Conservation (phyloP, 352 stramenopile species). For the Phytophthora quininea region DNA sequence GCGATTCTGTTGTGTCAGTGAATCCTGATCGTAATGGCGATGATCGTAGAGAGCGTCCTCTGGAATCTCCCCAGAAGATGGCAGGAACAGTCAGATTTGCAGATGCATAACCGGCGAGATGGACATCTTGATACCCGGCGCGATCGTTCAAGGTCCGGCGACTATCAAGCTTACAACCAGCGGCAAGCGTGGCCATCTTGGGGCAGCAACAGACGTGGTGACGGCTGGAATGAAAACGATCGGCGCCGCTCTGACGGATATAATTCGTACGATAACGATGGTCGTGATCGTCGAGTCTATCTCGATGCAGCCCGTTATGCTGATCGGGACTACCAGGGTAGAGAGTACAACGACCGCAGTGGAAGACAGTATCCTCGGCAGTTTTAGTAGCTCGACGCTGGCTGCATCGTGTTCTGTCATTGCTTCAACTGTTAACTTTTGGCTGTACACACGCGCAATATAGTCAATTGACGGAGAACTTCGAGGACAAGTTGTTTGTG, state of each 20-base stretch:
- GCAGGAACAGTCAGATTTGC: slow-evolving; percentile 6
- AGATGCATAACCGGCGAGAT: neutral
- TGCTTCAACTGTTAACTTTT: no score
- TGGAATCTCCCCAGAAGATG: slow-evolving; percentile 14
- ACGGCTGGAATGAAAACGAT: slow-evolving; percentile 8
- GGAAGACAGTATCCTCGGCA: slow-evolving; percentile 2
- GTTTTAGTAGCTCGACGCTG: slow-evolving; percentile 9
- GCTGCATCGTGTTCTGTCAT: neutral
- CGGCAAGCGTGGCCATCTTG: neutral
- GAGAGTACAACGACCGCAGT: slow-evolving; percentile 7
- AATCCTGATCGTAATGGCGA: neutral
- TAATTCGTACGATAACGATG: slow-evolving; percentile 4
- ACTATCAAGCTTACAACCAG: slow-evolving; percentile 5
- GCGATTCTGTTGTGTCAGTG: slow-evolving; percentile 1
- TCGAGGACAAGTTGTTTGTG: neutral
- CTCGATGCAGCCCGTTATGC: slow-evolving; percentile 7
- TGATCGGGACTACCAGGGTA: slow-evolving; percentile 11
- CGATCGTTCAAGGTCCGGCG: slow-evolving; percentile 4
- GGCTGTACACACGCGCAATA: no score
- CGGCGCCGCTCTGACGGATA: slow-evolving; percentile 15
- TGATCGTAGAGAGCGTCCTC: neutral
- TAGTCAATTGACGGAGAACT: no score
- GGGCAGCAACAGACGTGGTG: slow-evolving; percentile 2
- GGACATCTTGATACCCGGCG: slow-evolving; percentile 12
- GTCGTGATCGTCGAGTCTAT: slow-evolving; percentile 12